These are phyloP conservation scores for Boletus bicolor DNA, from an alignment of 768 basidiomycete genomes.

Conservation along the genomic window DNA sequence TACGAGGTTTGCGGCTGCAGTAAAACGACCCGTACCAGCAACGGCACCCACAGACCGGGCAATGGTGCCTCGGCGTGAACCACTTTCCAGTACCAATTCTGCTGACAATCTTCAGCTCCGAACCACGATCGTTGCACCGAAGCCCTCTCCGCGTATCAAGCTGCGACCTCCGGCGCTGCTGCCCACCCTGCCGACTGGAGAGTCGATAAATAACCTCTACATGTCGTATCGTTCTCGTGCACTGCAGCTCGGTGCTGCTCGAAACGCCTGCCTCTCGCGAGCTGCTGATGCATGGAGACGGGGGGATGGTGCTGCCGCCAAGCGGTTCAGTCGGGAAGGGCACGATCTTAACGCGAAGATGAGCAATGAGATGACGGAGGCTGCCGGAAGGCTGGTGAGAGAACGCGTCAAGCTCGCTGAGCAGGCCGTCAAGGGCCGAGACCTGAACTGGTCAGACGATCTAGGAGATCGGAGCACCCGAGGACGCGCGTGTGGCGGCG, in stretches of 20 bases:
- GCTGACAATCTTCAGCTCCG: slow-evolving; percentile 63
- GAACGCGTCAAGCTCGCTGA: slow-evolving; percentile 77
- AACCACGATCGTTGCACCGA: slow-evolving; percentile 70
- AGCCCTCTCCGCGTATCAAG: slow-evolving; percentile 81
- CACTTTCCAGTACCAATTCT: slow-evolving; percentile 46
- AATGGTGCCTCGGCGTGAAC: slow-evolving; percentile 51
- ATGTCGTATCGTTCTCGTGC: slow-evolving; percentile 86
- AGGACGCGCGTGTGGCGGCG: slow-evolving; percentile 76
- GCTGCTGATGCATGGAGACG: slow-evolving; percentile 96
- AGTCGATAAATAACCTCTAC: slow-evolving; percentile 75
- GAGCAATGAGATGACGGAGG: slow-evolving; percentile 78
- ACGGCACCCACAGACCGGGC: slow-evolving; percentile 36
- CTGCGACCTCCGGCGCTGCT: slow-evolving; percentile 79
- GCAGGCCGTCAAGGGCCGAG: slow-evolving; percentile 68
- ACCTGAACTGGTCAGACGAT: slow-evolving; percentile 80
- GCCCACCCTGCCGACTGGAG: slow-evolving; percentile 87
- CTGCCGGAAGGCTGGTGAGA: slow-evolving; percentile 79
- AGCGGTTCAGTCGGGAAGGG: slow-evolving; percentile 90
- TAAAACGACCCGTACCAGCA: slow-evolving; percentile 59
- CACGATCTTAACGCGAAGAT: slow-evolving; percentile 92
- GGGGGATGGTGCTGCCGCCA: slow-evolving; percentile 94
- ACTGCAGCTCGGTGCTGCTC: slow-evolving; percentile 86
- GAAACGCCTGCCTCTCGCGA: slow-evolving; percentile 90
- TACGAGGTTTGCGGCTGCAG: slow-evolving; percentile 87
- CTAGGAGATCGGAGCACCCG: slow-evolving; percentile 69